phyloP scores from a whole-genome alignment of 192 early-diverging fungal species.

The Coemansia sp. region DNA sequence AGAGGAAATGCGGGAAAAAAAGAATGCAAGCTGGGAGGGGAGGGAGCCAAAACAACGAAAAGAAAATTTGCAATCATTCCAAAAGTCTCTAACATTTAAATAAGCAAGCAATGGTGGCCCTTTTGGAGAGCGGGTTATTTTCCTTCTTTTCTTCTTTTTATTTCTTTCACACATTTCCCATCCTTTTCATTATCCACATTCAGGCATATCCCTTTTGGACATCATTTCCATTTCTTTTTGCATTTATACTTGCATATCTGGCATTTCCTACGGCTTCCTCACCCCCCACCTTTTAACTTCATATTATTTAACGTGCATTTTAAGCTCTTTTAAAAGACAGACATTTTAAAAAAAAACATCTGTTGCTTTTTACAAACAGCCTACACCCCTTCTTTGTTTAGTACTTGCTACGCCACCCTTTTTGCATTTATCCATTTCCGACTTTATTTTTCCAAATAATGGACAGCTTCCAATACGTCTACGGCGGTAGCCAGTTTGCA shows the following conservation, averaged over 20 bases:
- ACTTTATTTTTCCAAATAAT: neutral
- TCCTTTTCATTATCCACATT: slow-evolving; percentile 3
- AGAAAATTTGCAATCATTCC: neutral
- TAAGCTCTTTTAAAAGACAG: too few species aligned
- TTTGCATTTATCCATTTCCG: neutral
- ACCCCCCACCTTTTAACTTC: neutral
- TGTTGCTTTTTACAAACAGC: neutral
- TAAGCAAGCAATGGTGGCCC: neutral
- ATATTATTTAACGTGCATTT: neutral
- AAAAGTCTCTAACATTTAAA: slow-evolving; percentile 7
- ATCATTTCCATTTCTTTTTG: slow-evolving; percentile 18
- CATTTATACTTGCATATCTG: slow-evolving; percentile 9
- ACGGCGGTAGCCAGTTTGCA: slow-evolving; percentile 27
- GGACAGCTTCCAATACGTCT: slow-evolving; percentile 42
- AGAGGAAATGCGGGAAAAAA: neutral
- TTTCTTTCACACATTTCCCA: neutral
- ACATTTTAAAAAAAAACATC: neutral
- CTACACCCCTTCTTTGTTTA: neutral
- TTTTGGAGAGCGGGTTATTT: neutral
- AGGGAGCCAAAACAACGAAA: too few species aligned
- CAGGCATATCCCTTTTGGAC: slow-evolving; percentile 6
- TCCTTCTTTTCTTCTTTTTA: slow-evolving; percentile 13
- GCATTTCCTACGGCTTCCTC: neutral
- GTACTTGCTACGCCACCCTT: neutral
- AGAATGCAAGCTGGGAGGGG: too few species aligned